Evolutionary conservation across 2,329 filamentous ascomycete genomes (phyloP), one percentile per base, ranked within the genome.

Genomic region (Stagonosporopsis cucurbitacearum): DNA sequence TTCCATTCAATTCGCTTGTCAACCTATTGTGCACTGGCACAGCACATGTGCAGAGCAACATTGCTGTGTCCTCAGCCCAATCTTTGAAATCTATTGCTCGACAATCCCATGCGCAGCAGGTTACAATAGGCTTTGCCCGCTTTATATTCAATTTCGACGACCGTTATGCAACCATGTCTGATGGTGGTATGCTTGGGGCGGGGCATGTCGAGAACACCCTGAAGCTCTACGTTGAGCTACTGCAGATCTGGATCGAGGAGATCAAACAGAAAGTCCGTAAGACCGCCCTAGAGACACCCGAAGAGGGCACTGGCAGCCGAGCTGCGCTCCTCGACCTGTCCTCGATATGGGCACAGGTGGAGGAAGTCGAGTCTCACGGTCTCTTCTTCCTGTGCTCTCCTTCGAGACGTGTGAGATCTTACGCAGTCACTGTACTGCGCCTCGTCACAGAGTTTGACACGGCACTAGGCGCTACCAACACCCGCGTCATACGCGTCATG

Each of bases 131-230:
- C 0, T 99, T 99, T 76, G 91, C 95, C 33, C 85, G 93, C 23
- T 99, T 98, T 76, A 99, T 99, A 49, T 99, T 99, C 79, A 96
- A 95, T 65, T 99, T 98, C 73, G 96, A 99, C 74, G 93, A 96
- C 64, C 88, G 93, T 22, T 99, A 99, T 74, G 92, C 94, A 1
- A 98, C 95, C 28, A 97, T 98, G 88, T 96, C 93, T 9, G 95
- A 99, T 69, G 95, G 96, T 28, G 95, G 95, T 2, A 95, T 99
- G 88, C 86, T 99, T 22, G 95, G 94, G 0, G 88, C 91, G 30
- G 91, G 89, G 4, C 95, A 99, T 69, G 97, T 99, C 54, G 95
- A 99, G 73, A 96, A 88, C 64, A 99, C 95, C 0, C 77, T 99
- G 19, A 88, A 90, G 60, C 82, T 99, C 11, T 99, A 99, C 68